Conservation (phyloP, 345 rosid genomes). For the Populus simonii region DNA sequence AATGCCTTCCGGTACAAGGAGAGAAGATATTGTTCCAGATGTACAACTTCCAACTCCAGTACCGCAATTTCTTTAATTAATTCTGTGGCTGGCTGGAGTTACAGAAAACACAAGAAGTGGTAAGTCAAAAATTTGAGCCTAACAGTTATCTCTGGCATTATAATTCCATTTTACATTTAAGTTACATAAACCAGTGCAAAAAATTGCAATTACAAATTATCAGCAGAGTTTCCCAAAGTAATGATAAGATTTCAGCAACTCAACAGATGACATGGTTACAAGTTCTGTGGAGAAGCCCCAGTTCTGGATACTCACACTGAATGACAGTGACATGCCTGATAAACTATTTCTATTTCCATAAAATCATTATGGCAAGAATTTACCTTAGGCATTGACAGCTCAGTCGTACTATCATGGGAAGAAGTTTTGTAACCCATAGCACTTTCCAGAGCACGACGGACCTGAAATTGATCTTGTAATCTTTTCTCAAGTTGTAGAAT, state of each 20-base stretch:
- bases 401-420: constrained; percentile 33
- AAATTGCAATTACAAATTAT: constrained; percentile 1
- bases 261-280: not conserved
- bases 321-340: not conserved
- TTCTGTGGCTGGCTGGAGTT: constrained; percentile 69
- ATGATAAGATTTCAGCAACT: not conserved
- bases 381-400: constrained; percentile 64
- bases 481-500: constrained; percentile 78
- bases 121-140: not conserved
- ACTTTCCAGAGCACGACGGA: constrained; percentile 71
- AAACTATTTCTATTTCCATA: constrained; percentile 2
- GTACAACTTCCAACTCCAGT: constrained; percentile 83
- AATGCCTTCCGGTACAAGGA: constrained; percentile 80
- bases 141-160: not conserved
- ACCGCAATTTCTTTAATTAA: constrained; percentile 83
- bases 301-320: not conserved
- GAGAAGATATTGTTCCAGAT: constrained; percentile 90
- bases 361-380: constrained; percentile 13
- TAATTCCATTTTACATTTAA: not conserved
- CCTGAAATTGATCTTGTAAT: constrained; percentile 70
- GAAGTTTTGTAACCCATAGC: constrained; percentile 68
- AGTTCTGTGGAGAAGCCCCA: not conserved
- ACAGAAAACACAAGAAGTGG: not conserved
- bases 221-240: not conserved
- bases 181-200: not conserved